Base-by-base conservation (phyloP, 805 yeast species). In the Cyberlindnera americana region DNA sequence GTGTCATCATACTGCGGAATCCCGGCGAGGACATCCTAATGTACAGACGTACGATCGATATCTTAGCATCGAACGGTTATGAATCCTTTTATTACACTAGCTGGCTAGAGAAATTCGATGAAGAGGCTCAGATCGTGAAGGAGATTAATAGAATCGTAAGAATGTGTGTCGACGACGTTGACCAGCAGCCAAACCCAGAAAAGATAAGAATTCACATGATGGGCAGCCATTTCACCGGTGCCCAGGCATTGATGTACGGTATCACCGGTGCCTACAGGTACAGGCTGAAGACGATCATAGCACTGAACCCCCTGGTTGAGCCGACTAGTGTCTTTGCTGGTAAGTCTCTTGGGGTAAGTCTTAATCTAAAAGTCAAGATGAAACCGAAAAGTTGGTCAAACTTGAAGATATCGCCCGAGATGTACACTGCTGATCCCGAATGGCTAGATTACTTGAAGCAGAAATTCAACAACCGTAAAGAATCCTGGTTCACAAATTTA, bases 1-100 rank as follows among this genome's bases (percentile, higher is more conserved):
- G 57, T 13, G 47, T 53, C 3, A 33, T 51, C n/a, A 39, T 52
- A 11, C 37, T 51, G 1, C 50, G 42, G 2, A 53, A 49, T 28
- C 50, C 49, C 4, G 49, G 49, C 3, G 55, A 53, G 33, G 47
- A 45, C 13, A 30, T 41, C 5, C 17, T 19, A 3, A 33, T 49
- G 25, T 53, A 49, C 23, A 22, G 44, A 9, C 38, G 44, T 13
- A 28, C 49, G 12, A 53, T 51, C 5, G 47, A 44, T 18, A 31
- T 39, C 17, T 33, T 53, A 13, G 41, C 49, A 4, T n/a, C 38
- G 5, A 24, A 29, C 5, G 55, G 55, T 5, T 53, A 51, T 29
- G 57, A 49, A 33, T 29, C 45, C 2, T 34, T 49, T 26, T 52
- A 37, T 29, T 43, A 41, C 38, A 38, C 37, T 21, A 38, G 30